Evolutionary conservation across 306 rosid species (phyloP).

Genomic region (Gillenia trifoliata): DNA sequence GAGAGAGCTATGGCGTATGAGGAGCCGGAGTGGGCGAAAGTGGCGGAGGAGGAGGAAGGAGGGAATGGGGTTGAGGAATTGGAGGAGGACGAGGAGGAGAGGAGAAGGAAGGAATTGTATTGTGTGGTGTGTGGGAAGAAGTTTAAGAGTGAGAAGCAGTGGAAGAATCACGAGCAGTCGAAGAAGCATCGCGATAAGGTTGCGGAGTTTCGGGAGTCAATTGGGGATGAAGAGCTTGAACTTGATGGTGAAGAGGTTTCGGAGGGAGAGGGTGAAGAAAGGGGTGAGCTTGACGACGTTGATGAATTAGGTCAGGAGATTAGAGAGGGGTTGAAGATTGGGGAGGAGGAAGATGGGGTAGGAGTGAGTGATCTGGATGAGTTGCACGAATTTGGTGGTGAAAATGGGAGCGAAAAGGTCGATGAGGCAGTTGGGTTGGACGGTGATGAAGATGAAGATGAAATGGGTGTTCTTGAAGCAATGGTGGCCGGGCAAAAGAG

Average conservation of each 20-base stretch:
- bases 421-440: slow-evolving; percentile 24
- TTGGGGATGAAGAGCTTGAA: slow-evolving; percentile 34
- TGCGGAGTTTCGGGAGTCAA: slow-evolving; percentile 59
- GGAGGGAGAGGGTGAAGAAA: background rate
- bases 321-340: slow-evolving; percentile 24
- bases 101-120: slow-evolving; percentile 56
- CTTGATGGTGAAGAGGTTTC: slow-evolving; percentile 30
- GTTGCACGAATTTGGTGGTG: slow-evolving; percentile 17
- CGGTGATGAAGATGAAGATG: slow-evolving; percentile 36
- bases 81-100: slow-evolving; percentile 36
- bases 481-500: slow-evolving; percentile 56
- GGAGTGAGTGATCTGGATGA: slow-evolving; percentile 33
- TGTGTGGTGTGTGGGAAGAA: slow-evolving; percentile 94
- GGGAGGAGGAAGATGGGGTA: slow-evolving; percentile 31
- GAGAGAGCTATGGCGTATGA: slow-evolving; percentile 66
- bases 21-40: slow-evolving; percentile 77
- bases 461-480: slow-evolving; percentile 53
- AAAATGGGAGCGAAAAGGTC: slow-evolving; percentile 2
- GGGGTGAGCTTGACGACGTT: slow-evolving; percentile 25
- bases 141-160: slow-evolving; percentile 98
- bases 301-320: slow-evolving; percentile 16
- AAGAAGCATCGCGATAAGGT: slow-evolving; percentile 94
- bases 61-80: slow-evolving; percentile 20
- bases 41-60: slow-evolving; percentile 42
- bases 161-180: slow-evolving; percentile 98